Conservation (phyloP, 192 early-diverging fungal species). For the Blastocladiella britannica region DNA sequence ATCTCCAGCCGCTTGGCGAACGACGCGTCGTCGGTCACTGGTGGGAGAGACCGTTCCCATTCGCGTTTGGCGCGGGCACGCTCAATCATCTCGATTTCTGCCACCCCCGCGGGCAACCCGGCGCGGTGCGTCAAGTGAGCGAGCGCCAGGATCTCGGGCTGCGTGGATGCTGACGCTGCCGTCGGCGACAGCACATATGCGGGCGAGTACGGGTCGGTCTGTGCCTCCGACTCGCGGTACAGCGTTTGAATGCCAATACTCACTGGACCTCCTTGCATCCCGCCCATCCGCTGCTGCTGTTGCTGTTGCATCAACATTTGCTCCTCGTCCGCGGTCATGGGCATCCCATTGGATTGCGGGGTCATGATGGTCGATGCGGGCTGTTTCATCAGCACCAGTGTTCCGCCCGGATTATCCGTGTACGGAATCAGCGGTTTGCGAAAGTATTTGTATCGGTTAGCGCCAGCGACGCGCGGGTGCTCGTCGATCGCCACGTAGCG, state of each 20-base stretch:
- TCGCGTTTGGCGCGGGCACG: slow-evolving; percentile 31
- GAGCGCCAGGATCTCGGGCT: slow-evolving; percentile 31
- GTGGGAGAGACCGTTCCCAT: slow-evolving; percentile 32
- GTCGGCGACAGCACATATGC: slow-evolving; percentile 23
- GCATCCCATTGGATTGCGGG: too few relatives aligned
- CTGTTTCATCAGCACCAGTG: slow-evolving; percentile 26
- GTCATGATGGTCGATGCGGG: too few relatives aligned
- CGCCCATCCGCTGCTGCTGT: slow-evolving; percentile 10
- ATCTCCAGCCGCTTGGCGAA: slow-evolving; percentile 32
- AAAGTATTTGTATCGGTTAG: slow-evolving; percentile 36
- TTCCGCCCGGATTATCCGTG: slow-evolving; percentile 25
- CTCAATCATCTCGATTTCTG: slow-evolving; percentile 42
- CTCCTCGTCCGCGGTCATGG: not conserved
- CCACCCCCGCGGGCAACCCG: slow-evolving; percentile 27
- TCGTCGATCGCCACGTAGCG: slow-evolving; percentile 22
- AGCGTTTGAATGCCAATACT: slow-evolving; percentile 27
- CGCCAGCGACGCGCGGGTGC: slow-evolving; percentile 18
- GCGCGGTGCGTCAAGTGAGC: slow-evolving; percentile 28
- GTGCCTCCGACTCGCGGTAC: slow-evolving; percentile 31
- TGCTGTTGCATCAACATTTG: too few relatives aligned
- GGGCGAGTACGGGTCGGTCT: slow-evolving; percentile 42
- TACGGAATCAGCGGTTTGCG: slow-evolving; percentile 35
- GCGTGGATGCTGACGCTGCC: slow-evolving; percentile 6
- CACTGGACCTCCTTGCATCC: slow-evolving; percentile 11
- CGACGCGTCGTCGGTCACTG: slow-evolving; percentile 26